Evolutionary conservation across 1,284 basidiomycete genomes (phyloP), one percentile per base, ranked within the genome.

Genomic region (Calocybe gambosa): DNA sequence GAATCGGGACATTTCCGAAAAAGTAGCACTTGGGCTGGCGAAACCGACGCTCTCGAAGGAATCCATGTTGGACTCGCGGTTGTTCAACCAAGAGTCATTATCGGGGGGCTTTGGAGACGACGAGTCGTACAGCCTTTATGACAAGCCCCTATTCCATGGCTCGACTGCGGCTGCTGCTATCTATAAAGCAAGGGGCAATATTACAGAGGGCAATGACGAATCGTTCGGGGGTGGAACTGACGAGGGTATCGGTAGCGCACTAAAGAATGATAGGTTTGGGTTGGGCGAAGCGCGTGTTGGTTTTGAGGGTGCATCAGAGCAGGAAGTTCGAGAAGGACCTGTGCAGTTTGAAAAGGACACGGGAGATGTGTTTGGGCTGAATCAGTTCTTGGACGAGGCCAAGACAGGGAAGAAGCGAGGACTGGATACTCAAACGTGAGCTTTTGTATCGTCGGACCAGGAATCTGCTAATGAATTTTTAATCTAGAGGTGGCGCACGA

Each of bases 311-410:
- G 83, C 88, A 3, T 73, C 73, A 43, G 85, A 90, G 31, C 88
- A 91, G 61, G 89, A 91, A 60, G 73, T 87, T 28, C 71, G 86
- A 50, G 86, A 91, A 55, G 92, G 96, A 0, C 96, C 96, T n/a
- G 96, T 99, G 25, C 93, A 97, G 63, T 99, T 99, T 61, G 96
- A 99, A 72, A 97, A 97, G 73, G 96, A 99, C 60, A 83, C 86
- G 0, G 78, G 81, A 5, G 96, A 99, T 74, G 93, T 97, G n/a
- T 99, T 99, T 62, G 94, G 95, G 54, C 78, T 99, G 55, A 90
- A 96, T 65, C 85, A 96, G 64, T 99, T 99, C 74, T 77, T 99
- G 71, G 91, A 97, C 61, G 92, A 94, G 61, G 96, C 95, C 10
- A 97, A 94, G 75, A 84, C 85, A 16, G 94, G 93, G 4, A 85